Percentiles rank a stretch among this genome's conserved stretches.
Evolutionary conservation across 306 rosid genomes (phyloP).

Genomic region (Oxytropis ochrocephala): DNA sequence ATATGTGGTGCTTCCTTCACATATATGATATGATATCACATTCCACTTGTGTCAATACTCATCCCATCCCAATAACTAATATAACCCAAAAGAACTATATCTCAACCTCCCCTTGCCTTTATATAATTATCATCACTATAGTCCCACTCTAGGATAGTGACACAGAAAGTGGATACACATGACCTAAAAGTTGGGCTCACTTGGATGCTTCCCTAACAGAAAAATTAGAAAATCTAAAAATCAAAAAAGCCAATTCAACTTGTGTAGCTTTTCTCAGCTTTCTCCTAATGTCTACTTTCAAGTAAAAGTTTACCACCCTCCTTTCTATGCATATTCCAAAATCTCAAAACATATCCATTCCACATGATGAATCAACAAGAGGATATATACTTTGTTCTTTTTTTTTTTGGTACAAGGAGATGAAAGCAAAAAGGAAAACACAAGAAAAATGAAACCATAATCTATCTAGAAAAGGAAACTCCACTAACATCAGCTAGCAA

Average conservation of each 20-base stretch:
- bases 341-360: slow-evolving; percentile 16
- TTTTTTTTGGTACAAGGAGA: no score
- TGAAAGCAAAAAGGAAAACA: no score
- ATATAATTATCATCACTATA: background rate
- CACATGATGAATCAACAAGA: background rate
- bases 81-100: background rate
- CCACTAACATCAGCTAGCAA: no score
- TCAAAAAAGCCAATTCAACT: background rate
- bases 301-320: slow-evolving; percentile 14
- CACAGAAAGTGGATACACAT: background rate
- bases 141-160: slow-evolving; percentile 8
- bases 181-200: slow-evolving; percentile 2
- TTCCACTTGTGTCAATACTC: background rate
- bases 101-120: background rate
- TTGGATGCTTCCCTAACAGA: background rate
- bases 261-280: slow-evolving; percentile 20
- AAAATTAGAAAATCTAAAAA: slow-evolving; percentile 10
- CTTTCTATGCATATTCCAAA: slow-evolving; percentile 34
- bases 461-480: no score
- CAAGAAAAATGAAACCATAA: no score
- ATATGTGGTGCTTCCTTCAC: background rate
- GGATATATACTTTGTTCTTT: background rate
- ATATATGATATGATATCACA: background rate
- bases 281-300: background rate
- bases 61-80: background rate